Percentiles rank a stretch among this genome's conserved stretches.
Evolutionary conservation across 2,329 filamentous ascomycete species (phyloP).

Genomic region (Aspergillus brunneoviolaceus): DNA sequence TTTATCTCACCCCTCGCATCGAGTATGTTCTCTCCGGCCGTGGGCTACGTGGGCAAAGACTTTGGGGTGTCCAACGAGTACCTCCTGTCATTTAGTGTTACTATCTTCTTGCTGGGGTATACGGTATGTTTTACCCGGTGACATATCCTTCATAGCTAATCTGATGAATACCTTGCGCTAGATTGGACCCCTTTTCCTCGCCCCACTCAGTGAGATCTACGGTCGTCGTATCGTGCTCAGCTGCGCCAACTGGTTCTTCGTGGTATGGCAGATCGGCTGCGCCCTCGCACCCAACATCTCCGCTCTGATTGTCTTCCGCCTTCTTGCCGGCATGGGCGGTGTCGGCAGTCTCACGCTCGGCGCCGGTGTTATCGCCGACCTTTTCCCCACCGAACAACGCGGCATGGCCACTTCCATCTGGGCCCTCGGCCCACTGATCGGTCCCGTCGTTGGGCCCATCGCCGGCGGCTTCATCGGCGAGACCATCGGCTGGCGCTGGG

Average conservation of each 20-base stretch:
- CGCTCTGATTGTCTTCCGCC: constrained; percentile 61
- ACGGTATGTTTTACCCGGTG: constrained; percentile 18
- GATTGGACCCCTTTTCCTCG: constrained; percentile 62
- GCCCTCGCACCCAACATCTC: constrained; percentile 58
- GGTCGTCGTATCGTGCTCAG: constrained; percentile 62
- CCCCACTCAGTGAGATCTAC: constrained; percentile 65
- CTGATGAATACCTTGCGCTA: background rate
- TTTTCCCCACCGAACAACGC: constrained; percentile 44
- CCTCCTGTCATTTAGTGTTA: constrained; percentile 32
- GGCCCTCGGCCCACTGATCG: constrained; percentile 39
- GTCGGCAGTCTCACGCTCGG: constrained; percentile 42
- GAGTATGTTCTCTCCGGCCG: constrained; percentile 34
- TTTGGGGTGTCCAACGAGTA: constrained; percentile 24
- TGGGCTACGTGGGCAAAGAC: constrained; percentile 24
- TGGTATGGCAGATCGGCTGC: constrained; percentile 61
- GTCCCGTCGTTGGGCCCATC: constrained; percentile 36
- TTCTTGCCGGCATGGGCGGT: constrained; percentile 56
- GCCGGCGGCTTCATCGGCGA: constrained; percentile 44
- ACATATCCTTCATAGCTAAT: background rate
- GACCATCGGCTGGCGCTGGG: constrained; percentile 47
- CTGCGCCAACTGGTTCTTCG: constrained; percentile 57
- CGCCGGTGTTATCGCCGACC: constrained; percentile 48
- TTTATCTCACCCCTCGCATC: constrained; percentile 35
- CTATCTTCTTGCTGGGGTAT: constrained; percentile 33
- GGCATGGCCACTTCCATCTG: constrained; percentile 46